Conservation (phyloP, 2,329 filamentous ascomycete genomes). For the Ceratocystis papillata region DNA sequence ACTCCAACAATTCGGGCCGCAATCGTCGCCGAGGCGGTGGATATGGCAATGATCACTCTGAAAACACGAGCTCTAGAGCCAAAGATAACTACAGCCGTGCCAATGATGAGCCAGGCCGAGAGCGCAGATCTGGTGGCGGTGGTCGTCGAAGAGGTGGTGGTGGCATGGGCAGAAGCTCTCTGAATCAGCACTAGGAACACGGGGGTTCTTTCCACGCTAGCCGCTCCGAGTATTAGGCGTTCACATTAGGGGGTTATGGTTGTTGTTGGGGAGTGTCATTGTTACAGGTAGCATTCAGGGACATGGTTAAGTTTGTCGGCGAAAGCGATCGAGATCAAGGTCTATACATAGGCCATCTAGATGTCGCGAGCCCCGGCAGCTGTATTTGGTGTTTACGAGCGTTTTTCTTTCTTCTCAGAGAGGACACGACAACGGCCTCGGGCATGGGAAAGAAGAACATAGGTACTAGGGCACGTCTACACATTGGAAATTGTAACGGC, state of each 20-base stretch:
- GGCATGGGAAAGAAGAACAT: background rate
- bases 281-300: slow-evolving; percentile 21
- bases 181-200: slow-evolving; percentile 22
- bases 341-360: background rate
- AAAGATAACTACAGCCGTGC: background rate
- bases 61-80: background rate
- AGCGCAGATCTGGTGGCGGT: slow-evolving; percentile 14
- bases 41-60: background rate
- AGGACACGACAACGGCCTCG: background rate
- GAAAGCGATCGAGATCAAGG: background rate
- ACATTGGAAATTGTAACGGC: background rate
- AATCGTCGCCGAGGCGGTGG: slow-evolving; percentile 7
- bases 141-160: slow-evolving; percentile 13
- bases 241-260: slow-evolving; percentile 9
- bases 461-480: background rate
- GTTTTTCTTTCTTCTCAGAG: background rate
- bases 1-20: background rate
- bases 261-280: slow-evolving; percentile 15
- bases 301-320: slow-evolving; percentile 7
- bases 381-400: background rate
- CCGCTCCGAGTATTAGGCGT: slow-evolving; percentile 20
- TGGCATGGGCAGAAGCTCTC: slow-evolving; percentile 13
- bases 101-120: background rate
- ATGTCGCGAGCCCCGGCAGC: background rate
- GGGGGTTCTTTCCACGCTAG: slow-evolving; percentile 20